Conservation (phyloP, 345 rosid species). For the Raphanus sativus region DNA sequence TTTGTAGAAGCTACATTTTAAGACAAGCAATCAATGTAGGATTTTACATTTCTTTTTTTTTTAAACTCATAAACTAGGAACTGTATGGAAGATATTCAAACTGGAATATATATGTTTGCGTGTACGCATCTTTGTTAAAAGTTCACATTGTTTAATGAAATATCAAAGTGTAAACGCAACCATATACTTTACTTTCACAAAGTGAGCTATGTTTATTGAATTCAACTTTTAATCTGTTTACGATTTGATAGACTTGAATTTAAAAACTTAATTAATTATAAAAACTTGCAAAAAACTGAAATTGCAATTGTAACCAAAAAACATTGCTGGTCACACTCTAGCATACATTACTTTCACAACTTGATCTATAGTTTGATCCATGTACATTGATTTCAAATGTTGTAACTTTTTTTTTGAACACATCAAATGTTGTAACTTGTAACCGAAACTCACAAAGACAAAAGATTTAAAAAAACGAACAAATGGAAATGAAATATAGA, state of each 20-base stretch:
- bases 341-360: background rate
- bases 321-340: background rate
- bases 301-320: background rate
- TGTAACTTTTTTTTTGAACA: no score
- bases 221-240: background rate
- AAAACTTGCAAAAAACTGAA: background rate
- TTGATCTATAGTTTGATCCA: background rate
- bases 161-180: background rate
- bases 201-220: background rate
- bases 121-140: background rate
- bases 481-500: background rate
- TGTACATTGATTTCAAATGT: background rate
- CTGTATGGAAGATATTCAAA: background rate
- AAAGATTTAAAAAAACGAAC: slow-evolving; percentile 10
- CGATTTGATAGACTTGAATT: background rate
- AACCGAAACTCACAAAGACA: background rate
- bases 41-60: background rate
- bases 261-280: no score
- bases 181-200: slow-evolving; percentile 1
- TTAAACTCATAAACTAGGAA: background rate
- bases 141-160: background rate
- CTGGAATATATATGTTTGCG: no score
- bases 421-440: background rate
- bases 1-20: slow-evolving; percentile 14
- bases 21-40: background rate